Base-by-base conservation (phyloP, 768 basidiomycete genomes). In the Kwoniella heveanensis region DNA sequence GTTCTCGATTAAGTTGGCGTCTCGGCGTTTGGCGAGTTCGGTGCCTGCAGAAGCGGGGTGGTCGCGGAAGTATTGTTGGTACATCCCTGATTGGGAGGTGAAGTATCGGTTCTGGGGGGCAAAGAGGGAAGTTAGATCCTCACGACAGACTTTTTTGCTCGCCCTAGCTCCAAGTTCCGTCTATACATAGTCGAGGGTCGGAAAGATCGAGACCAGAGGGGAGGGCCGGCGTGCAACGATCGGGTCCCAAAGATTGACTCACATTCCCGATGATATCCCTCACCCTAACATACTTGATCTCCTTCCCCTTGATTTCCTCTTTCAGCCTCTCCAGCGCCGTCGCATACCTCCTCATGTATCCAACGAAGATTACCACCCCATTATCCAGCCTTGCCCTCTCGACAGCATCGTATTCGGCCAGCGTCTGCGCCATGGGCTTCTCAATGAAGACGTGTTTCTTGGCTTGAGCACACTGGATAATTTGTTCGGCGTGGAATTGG, bases 321-420 rank as follows among this genome's bases (percentile, higher is more conserved):
- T 75, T 74, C 37, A 70, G 50, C 30, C 66, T 60, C 27, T 66
- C 37, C 49, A 70, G 68, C 5, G 77, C 77, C 0, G 60, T 36
- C 4, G 77, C 76, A 54, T 73, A 79, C 13, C 77, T 59, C 29
- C 77, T 54, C 77, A 79, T 79, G 61, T 77, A 77, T 9, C 77
- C 77, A 15, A 77, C 66, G 27, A 79, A 74, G 24, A 73, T 54
- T 17, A 62, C 52, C 15, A 67, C 65, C 17, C 54, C 54, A 60
- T 70, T 72, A 8, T 64, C 49, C 24, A 69, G 26, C 32, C 71
- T 29, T 0, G 77, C 77, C 1, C 57, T 64, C 24, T 69, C 65
- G 12, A 79, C 70, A 1, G 51, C 46, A 27, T 73, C 60, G 1
- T 72, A 73, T 24, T 79, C 77, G 19, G 37, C 60, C 9, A 57